phyloP scores from a whole-genome alignment of 306 rosid species.

The Dryas alaskensis region DNA sequence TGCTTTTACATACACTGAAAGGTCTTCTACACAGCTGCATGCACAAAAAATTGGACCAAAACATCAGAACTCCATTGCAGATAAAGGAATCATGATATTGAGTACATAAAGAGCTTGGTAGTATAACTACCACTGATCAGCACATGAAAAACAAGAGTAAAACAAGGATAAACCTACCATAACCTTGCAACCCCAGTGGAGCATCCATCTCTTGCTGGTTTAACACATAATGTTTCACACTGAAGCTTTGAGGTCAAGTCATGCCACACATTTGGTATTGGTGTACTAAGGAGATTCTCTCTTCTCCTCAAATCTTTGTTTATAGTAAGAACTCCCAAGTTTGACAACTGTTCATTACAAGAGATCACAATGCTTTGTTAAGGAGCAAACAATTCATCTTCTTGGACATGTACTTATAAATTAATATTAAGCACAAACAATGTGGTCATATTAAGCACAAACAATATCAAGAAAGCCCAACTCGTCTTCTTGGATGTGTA shows the following conservation, averaged over 20 bases:
- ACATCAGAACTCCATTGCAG: slow-evolving; percentile 9
- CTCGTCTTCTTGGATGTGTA: slow-evolving; percentile 10
- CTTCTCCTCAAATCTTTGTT: slow-evolving; percentile 57
- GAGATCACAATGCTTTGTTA: slow-evolving; percentile 19
- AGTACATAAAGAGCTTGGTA: slow-evolving; percentile 1
- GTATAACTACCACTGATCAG: slow-evolving; percentile 4
- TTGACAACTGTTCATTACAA: slow-evolving; percentile 55
- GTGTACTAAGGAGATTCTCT: slow-evolving; percentile 47
- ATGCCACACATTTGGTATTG: slow-evolving; percentile 59
- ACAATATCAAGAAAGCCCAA: background rate
- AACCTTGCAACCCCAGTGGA: slow-evolving; percentile 95
- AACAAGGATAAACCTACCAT: slow-evolving; percentile 53
- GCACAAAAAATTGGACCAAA: slow-evolving; percentile 24
- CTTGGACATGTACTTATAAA: too few species aligned
- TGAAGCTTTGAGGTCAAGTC: slow-evolving; percentile 67
- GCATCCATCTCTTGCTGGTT: slow-evolving; percentile 96
- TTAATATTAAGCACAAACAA: background rate
- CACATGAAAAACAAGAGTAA: slow-evolving; percentile 9
- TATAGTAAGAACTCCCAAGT: slow-evolving; percentile 78
- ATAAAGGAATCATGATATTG: slow-evolving; percentile 1
- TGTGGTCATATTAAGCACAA: background rate
- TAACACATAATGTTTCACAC: slow-evolving; percentile 80
- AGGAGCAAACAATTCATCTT: slow-evolving; percentile 18
- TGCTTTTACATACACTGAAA: slow-evolving; percentile 64
- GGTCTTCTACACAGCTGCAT: slow-evolving; percentile 74